phyloP scores from a whole-genome alignment of 2,329 filamentous ascomycete species.

The Penicillium sp. region DNA sequence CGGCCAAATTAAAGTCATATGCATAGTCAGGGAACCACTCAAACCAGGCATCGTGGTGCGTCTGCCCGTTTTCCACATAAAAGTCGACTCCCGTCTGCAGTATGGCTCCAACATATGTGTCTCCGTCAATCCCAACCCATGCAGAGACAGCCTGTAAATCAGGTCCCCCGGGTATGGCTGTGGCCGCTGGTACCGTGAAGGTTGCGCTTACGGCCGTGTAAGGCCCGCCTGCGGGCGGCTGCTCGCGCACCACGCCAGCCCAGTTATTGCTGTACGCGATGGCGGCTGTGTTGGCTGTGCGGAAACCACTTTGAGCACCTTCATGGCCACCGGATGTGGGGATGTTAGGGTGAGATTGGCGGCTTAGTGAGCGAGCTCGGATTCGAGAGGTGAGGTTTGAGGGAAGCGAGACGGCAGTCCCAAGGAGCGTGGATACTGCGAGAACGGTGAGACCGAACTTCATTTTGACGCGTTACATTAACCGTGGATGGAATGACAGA shows the following conservation, averaged over 20 bases:
- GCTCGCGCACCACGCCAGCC: conserved; percentile 62
- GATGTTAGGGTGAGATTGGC: conserved; percentile 32
- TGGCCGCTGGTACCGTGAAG: conserved; percentile 59
- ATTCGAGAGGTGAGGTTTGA: conserved; percentile 34
- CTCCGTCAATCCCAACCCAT: conserved; percentile 68
- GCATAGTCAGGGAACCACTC: conserved; percentile 66
- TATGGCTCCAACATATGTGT: conserved; percentile 60
- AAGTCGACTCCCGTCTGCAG: conserved; percentile 65
- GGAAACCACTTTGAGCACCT: conserved; percentile 16
- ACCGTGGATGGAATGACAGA: background rate
- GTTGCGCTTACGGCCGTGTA: conserved; percentile 52
- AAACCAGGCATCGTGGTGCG: conserved; percentile 63
- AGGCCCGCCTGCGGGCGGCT: conserved; percentile 46
- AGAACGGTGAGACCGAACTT: conserved; percentile 32
- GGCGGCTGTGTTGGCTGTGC: conserved; percentile 33
- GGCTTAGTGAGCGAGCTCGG: conserved; percentile 31
- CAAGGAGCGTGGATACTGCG: conserved; percentile 29
- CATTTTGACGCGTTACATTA: conserved; percentile 29
- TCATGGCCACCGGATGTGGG: conserved; percentile 14
- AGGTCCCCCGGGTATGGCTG: conserved; percentile 42
- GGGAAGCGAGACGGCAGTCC: conserved; percentile 35
- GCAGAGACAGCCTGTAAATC: conserved; percentile 56
- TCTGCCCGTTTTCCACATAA: conserved; percentile 47
- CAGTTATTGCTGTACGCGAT: conserved; percentile 62
- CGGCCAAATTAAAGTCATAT: conserved; percentile 55